Percentiles rank a stretch among this genome's conserved stretches.
These are phyloP conservation scores for Chytriomyces hyalinus DNA, from an alignment of 192 early-diverging fungal species.

Conservation along the genomic window DNA sequence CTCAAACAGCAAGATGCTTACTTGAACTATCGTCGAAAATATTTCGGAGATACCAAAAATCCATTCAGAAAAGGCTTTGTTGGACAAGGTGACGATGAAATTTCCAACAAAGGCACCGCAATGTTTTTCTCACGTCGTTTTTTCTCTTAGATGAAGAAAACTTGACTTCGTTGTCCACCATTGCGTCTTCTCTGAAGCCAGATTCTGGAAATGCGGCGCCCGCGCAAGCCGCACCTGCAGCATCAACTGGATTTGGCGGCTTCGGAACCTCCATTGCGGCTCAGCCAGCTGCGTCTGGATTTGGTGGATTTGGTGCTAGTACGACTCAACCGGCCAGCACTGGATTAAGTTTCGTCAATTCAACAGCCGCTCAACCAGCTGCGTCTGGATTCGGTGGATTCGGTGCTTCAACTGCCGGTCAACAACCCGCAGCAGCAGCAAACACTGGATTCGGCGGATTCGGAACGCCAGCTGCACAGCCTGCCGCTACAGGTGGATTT, in stretches of 20 bases:
- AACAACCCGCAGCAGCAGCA: background rate
- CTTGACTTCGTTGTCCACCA: constrained; percentile 47
- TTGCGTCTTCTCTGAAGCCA: constrained; percentile 43
- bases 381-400: background rate
- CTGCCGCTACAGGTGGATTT: background rate
- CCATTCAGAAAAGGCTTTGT: constrained; percentile 24
- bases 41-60: constrained; percentile 34
- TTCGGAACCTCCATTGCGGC: background rate
- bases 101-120: background rate
- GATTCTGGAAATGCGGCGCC: background rate
- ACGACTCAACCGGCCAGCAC: background rate
- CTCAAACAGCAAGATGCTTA: constrained; percentile 34
- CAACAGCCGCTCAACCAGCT: background rate
- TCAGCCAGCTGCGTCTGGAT: background rate
- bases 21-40: constrained; percentile 31
- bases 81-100: constrained; percentile 13
- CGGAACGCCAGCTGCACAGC: background rate
- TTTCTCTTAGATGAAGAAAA: constrained; percentile 24
- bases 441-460: background rate
- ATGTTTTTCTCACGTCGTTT: constrained; percentile 5
- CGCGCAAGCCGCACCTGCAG: background rate
- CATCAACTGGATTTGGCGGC: background rate
- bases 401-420: background rate
- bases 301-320: background rate
- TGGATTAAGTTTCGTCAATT: background rate